phyloP scores from a whole-genome alignment of 2,329 filamentous ascomycete genomes.

The Aspergillus thermomutatus region DNA sequence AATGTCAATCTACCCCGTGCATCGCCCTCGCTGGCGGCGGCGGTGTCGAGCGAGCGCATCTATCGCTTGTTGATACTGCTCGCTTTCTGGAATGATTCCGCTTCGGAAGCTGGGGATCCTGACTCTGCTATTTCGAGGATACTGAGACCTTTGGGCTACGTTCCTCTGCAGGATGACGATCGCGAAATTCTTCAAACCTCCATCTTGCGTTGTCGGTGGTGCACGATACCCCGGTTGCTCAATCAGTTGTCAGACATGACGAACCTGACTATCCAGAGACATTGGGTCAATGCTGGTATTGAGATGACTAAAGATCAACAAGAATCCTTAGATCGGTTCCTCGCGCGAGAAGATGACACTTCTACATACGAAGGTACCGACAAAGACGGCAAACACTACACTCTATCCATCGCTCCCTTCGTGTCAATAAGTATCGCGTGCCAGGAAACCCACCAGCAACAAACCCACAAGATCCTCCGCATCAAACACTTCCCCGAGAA shows the following conservation, averaged over 20 bases:
- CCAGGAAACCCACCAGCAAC: conserved; percentile 4
- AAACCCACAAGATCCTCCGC: conserved; percentile 17
- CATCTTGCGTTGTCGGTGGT: conserved; percentile 40
- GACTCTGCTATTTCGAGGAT: conserved; percentile 23
- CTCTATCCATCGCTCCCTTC: conserved; percentile 19
- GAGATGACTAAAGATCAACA: conserved; percentile 17
- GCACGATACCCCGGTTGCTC: conserved; percentile 32
- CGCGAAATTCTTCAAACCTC: conserved; percentile 32
- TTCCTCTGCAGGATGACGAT: conserved; percentile 22
- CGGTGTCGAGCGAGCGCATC: conserved; percentile 40
- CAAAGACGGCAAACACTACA: conserved; percentile 12
- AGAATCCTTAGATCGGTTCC: conserved; percentile 17
- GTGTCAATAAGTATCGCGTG: conserved; percentile 18
- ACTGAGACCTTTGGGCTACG: conserved; percentile 36
- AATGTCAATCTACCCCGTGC: conserved; percentile 45
- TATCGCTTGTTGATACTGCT: conserved; percentile 40
- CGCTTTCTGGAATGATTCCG: conserved; percentile 37
- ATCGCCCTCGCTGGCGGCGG: conserved; percentile 39
- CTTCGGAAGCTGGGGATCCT: neutral
- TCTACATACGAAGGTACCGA: conserved; percentile 17
- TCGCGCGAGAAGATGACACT: conserved; percentile 15
- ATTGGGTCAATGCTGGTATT: conserved; percentile 29
- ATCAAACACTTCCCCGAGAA: conserved; percentile 25
- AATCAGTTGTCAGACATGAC: conserved; percentile 33
- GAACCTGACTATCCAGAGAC: conserved; percentile 30